Base-by-base conservation (phyloP, 805 yeast species). In the Saccharomycopsis selenospora region DNA sequence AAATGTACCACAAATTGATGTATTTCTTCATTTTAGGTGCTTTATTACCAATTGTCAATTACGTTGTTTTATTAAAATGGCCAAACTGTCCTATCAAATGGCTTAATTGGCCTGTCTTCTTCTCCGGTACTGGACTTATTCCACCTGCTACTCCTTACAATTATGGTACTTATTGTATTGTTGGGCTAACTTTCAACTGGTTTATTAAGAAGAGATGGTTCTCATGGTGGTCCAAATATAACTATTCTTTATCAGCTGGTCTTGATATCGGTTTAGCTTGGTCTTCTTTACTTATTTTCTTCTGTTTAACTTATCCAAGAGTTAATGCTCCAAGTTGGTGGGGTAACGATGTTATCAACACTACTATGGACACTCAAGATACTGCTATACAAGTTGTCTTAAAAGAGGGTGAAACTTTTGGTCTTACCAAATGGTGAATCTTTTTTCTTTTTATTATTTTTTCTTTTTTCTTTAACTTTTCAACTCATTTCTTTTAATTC, bases 201-300 rank as follows among this genome's bases (percentile, higher is more conserved):
- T 69, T 69, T 57, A 64, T 82, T 49, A 78, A 77, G 51, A 69
- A 76, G 44, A 67, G 69, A 51, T 80, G 76, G 65, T 66, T 76
- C 43, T 65, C 71, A 42, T 83, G 89, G 90, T 83, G 90, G 89
- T 80, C 81, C 36, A 82, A 81, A 61, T 83, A 83, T 62, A 82
- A 81, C 60, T 82, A 80, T 59, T 73, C 81, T 3, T 64, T 83
- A 47, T 75, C 85, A 14, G 79, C 84, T 20, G 89, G 79, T 1
- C 61, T 83, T 22, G 81, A 81, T 42, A 75, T 83, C 4, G 87
- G 87, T 1, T 72, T 82, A 11, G 86, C 87, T 0, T 70, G 79
- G 54, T 73, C 83, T 23, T 74, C 82, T 2, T 65, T 82, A 45
- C 51, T 80, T 23, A 73, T 82, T 8, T 80, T 80, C 58, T 69